phyloP scores from a whole-genome alignment of 2,329 filamentous ascomycete genomes.

The Epichloe uncinata region DNA sequence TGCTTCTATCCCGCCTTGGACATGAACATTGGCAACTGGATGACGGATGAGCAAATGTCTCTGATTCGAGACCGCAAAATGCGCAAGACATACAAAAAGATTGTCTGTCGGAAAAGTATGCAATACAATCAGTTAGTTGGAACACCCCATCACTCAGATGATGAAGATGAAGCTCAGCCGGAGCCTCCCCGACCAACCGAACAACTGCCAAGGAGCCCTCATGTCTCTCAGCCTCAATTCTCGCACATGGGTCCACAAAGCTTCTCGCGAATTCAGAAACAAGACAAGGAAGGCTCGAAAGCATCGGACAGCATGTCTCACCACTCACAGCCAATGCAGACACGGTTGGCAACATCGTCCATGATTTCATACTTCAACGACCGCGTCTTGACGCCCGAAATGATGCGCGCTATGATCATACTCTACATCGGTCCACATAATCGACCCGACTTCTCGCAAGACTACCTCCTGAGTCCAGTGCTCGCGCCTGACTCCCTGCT shows the following conservation, averaged over 20 bases:
- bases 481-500: constrained; percentile 77
- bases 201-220: constrained; percentile 19
- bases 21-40: constrained; percentile 98
- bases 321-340: constrained; percentile 50
- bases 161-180: constrained; percentile 43
- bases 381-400: constrained; percentile 84
- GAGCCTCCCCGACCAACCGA: constrained; percentile 11
- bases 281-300: constrained; percentile 6
- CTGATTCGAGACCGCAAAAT: constrained; percentile 74
- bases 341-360: constrained; percentile 84
- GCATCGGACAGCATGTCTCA: constrained; percentile 28
- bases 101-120: constrained; percentile 73
- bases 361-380: constrained; percentile 99
- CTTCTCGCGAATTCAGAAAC: constrained; percentile 11
- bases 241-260: constrained; percentile 31
- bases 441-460: constrained; percentile 80
- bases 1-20: constrained; percentile 84
- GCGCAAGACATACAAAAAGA: constrained; percentile 62
- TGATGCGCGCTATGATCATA: constrained; percentile 99
- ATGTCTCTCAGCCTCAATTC: constrained; percentile 29
- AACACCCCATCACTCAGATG: constrained; percentile 69
- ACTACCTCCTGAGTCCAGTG: constrained; percentile 82
- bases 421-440: constrained; percentile 91
- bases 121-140: constrained; percentile 77
- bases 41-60: constrained; percentile 96